These are phyloP conservation scores for Alternaria ventricosa DNA, from an alignment of 2,329 filamentous ascomycete species.

Conservation along the genomic window DNA sequence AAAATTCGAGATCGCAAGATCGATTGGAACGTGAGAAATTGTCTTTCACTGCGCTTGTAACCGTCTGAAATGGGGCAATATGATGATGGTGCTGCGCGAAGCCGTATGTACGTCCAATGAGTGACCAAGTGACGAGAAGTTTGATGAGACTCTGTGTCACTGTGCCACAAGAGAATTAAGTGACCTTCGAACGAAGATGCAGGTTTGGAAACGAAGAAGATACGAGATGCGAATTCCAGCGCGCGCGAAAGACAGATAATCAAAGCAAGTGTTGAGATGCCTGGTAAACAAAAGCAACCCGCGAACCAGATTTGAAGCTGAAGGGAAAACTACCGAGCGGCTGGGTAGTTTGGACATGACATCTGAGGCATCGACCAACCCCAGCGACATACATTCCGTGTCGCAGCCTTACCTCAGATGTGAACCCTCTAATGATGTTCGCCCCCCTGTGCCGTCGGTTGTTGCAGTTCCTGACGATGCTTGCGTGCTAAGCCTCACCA, in stretches of 20 bases:
- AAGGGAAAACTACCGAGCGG: background rate
- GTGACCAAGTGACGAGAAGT: background rate
- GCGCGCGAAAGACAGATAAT: background rate
- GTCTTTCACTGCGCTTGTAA: slow-evolving; percentile 11
- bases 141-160: slow-evolving; percentile 10
- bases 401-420: slow-evolving; percentile 3
- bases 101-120: slow-evolving; percentile 10
- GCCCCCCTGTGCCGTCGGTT: background rate
- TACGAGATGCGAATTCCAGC: background rate
- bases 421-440: background rate
- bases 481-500: slow-evolving; percentile 11
- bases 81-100: slow-evolving; percentile 6
- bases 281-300: background rate
- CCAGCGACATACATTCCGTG: background rate
- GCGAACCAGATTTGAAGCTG: background rate
- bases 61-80: slow-evolving; percentile 7
- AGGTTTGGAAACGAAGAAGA: background rate
- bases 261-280: background rate
- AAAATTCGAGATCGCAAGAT: background rate
- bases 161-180: background rate
- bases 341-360: background rate
- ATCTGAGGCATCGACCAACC: background rate
- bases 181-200: background rate
- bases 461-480: background rate
- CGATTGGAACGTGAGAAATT: background rate